Percentiles rank a stretch among this genome's conserved stretches.
These are phyloP conservation scores for Ploettnerulaceae sp. DNA, from an alignment of 2,329 filamentous ascomycete species.

Conservation along the genomic window DNA sequence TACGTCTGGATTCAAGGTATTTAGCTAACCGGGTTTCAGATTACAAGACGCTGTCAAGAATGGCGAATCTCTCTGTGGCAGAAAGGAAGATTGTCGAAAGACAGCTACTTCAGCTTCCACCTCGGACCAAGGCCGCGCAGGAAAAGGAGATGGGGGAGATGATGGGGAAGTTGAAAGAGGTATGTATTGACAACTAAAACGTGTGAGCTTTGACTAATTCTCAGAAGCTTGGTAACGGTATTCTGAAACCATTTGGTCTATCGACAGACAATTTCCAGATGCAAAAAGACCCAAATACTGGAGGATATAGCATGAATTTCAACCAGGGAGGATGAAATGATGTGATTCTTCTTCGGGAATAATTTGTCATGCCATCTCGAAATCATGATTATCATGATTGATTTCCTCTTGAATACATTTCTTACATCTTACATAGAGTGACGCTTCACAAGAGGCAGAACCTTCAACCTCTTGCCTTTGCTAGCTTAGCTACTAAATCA, in stretches of 20 bases:
- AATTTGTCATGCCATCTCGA: neutral
- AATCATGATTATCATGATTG: neutral
- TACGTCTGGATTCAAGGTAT: neutral
- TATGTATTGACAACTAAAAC: conserved; percentile 37
- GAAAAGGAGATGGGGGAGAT: conserved; percentile 90
- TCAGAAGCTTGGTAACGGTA: conserved; percentile 74
- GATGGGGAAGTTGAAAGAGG: conserved; percentile 92
- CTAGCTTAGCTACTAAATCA: too few species aligned
- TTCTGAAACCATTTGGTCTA: conserved; percentile 88
- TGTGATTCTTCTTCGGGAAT: neutral
- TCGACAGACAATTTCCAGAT: conserved; percentile 95
- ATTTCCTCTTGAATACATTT: neutral
- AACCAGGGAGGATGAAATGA: conserved; percentile 27
- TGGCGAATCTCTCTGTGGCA: conserved; percentile 55
- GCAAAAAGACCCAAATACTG: conserved; percentile 81
- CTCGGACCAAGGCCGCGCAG: conserved; percentile 69
- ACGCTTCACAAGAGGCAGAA: too few species aligned
- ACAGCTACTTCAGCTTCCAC: conserved; percentile 62
- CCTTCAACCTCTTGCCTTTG: too few species aligned
- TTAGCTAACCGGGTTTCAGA: conserved; percentile 43
- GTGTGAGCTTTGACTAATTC: conserved; percentile 1
- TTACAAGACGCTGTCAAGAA: conserved; percentile 62
- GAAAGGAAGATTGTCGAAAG: conserved; percentile 65
- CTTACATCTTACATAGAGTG: too few species aligned
- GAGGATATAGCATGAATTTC: conserved; percentile 94